phyloP scores from a whole-genome alignment of 768 basidiomycete species.

The Auriscalpium orientale region DNA sequence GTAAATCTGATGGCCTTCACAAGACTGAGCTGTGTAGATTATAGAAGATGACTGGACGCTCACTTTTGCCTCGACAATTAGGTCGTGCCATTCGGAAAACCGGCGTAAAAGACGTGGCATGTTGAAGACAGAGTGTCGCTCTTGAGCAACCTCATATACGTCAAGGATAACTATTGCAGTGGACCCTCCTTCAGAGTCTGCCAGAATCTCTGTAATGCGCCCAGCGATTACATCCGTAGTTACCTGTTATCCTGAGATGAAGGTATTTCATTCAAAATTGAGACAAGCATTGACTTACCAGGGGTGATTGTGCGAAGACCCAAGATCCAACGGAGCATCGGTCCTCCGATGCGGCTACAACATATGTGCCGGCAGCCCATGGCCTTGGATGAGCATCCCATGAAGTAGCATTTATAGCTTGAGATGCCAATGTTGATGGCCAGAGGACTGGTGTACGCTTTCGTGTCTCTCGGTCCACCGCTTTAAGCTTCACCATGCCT shows the following conservation, averaged over 20 bases:
- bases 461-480: not conserved
- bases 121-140: not conserved
- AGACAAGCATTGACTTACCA: not conserved
- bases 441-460: not conserved
- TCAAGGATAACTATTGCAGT: not conserved
- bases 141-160: not conserved
- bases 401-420: not conserved
- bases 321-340: not conserved
- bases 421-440: not conserved
- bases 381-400: not conserved
- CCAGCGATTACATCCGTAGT: not conserved
- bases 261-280: not conserved
- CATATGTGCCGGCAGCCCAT: not conserved
- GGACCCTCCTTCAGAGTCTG: not conserved
- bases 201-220: not conserved
- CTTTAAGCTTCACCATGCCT: not conserved
- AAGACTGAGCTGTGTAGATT: too few species aligned
- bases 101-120: not conserved
- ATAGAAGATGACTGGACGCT: not conserved
- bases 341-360: not conserved
- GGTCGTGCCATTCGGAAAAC: not conserved
- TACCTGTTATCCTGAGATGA: too few species aligned
- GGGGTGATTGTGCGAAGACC: not conserved
- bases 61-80: not conserved
- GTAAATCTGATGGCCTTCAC: slow-evolving; percentile 14